Conservation (phyloP, 2,329 filamentous ascomycete genomes). For the Falciphora oryzae region DNA sequence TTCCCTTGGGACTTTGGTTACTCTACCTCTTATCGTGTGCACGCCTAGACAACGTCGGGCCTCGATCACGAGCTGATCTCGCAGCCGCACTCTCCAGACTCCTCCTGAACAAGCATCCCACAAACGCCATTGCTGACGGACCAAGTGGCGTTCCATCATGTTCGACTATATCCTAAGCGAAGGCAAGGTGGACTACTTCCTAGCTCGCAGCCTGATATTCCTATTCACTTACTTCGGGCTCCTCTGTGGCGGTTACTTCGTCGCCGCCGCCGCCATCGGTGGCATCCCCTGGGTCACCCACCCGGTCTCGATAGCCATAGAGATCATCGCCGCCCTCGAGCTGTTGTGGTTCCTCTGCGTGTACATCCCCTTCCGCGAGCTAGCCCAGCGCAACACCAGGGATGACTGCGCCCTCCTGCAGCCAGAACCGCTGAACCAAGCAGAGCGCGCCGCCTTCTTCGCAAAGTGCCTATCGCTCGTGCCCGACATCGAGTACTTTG, state of each 20-base stretch:
- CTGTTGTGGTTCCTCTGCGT: constrained; percentile 16
- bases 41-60: too few species aligned
- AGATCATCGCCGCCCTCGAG: constrained; percentile 17
- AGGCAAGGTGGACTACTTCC: background rate
- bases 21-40: too few species aligned
- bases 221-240: constrained; percentile 5
- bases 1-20: too few species aligned
- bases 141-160: too few species aligned
- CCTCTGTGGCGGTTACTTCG: constrained; percentile 18
- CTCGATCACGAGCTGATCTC: too few species aligned
- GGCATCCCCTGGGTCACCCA: constrained; percentile 19
- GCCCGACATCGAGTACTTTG: constrained; percentile 14
- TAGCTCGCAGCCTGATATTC: background rate
- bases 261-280: constrained; percentile 15
- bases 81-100: too few species aligned
- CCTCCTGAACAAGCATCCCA: too few species aligned
- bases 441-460: constrained; percentile 14
- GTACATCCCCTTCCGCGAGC: constrained; percentile 16
- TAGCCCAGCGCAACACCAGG: constrained; percentile 11
- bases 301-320: constrained; percentile 20
- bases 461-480: constrained; percentile 9
- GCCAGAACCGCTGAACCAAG: constrained; percentile 9
- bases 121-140: too few species aligned
- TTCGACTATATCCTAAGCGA: background rate
- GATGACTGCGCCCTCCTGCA: constrained; percentile 6